These are phyloP conservation scores for Rutstroemia sp. DNA, from an alignment of 2,329 filamentous ascomycete species.

Conservation along the genomic window DNA sequence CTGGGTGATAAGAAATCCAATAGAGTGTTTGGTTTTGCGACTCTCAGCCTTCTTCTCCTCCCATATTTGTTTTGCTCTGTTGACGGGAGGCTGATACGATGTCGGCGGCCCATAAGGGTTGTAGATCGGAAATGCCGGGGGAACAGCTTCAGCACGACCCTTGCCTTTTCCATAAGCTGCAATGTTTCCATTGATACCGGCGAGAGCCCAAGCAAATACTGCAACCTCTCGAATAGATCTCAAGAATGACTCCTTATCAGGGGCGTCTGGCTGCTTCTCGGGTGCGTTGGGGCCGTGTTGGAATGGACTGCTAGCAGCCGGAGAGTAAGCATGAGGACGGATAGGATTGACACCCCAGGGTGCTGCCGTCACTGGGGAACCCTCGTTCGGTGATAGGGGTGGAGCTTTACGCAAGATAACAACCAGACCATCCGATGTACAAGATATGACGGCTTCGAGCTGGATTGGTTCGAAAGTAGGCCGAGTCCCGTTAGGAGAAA, in stretches of 20 bases:
- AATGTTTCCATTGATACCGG: conserved; percentile 71
- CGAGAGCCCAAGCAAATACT: conserved; percentile 79
- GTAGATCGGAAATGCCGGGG: conserved; percentile 54
- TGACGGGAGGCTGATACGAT: conserved; percentile 30
- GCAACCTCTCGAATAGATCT: conserved; percentile 74
- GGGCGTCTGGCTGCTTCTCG: conserved; percentile 42
- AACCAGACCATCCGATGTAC: conserved; percentile 80
- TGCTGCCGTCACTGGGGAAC: conserved; percentile 60
- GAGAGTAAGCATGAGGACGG: conserved; percentile 30
- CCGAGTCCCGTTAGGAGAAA: conserved; percentile 19
- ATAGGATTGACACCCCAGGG: conserved; percentile 70
- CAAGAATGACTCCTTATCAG: conserved; percentile 60
- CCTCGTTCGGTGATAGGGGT: conserved; percentile 53
- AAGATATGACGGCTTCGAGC: conserved; percentile 84
- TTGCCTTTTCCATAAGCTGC: conserved; percentile 55
- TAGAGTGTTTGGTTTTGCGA: conserved; percentile 3
- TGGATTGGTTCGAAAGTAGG: conserved; percentile 45
- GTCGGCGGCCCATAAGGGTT: conserved; percentile 34
- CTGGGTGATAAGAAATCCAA: conserved; percentile 4
- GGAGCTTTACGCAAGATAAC: conserved; percentile 71
- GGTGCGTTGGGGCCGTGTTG: conserved; percentile 33
- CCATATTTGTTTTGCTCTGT: conserved; percentile 28
- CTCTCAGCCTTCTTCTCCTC: not conserved
- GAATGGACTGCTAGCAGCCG: conserved; percentile 37
- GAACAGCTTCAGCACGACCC: conserved; percentile 56